Evolutionary conservation across 2,329 filamentous ascomycete species (phyloP), one percentile per base, ranked within the genome.

Genomic region (Parascedosporium putredinis): DNA sequence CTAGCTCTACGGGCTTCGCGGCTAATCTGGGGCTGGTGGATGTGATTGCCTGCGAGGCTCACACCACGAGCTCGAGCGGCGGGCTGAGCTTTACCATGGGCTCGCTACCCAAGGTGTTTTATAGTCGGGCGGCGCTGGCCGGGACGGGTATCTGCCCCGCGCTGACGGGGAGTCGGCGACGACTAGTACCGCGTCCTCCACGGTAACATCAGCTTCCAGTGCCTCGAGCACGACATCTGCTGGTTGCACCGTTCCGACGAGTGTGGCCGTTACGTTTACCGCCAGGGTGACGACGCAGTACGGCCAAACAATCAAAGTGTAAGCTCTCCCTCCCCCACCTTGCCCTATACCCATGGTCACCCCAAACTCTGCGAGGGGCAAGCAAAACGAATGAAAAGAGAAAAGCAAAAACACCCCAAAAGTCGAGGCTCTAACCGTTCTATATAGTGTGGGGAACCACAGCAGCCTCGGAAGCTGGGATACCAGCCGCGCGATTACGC

Each of bases 281-380:
- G 62, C 62, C 60, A 64, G 47, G 58, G 70, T 59, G 54, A 68
- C 55, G 58, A 76, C 67, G 54, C 65, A 45, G 59, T 75, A 60
- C 63, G 76, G 65, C 58, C 70, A 65, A 62, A 78, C 58, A 59
- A 73, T 71, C 72, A 76, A 65, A 69, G 64, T 66, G 59, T 71
- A 62, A 51, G 67, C 60, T 33, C 68, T 63, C 44, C 67, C 58
- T 34, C 25, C 62, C 2, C n/a, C n/a, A n/a, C n/a, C n/a, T n/a
- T n/a, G n/a, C n/a, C n/a, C n/a, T n/a, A n/a, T n/a, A n/a, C n/a
- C n/a, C n/a, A n/a, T n/a, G n/a, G n/a, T n/a, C n/a, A n/a, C n/a
- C n/a, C n/a, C n/a, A n/a, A n/a, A n/a, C n/a, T n/a, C n/a, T n/a
- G n/a, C n/a, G n/a, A n/a, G n/a, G n/a, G n/a, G n/a, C n/a, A n/a